Conservation (phyloP, 2,329 filamentous ascomycete genomes). For the Cordyceps pruinosa region DNA sequence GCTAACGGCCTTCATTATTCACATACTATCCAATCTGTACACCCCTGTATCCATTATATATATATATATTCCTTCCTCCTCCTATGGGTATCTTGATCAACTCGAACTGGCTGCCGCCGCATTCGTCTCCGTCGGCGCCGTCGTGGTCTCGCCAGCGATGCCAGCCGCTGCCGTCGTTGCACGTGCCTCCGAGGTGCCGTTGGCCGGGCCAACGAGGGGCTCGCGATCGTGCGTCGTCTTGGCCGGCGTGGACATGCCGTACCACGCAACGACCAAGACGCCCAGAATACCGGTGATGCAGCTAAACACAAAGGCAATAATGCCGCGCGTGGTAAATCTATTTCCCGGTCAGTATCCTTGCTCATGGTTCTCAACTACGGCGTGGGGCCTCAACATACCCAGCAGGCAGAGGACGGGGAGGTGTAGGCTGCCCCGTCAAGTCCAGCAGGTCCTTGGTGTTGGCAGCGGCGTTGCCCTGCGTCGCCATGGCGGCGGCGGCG, state of each 20-base stretch:
- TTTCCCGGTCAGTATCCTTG: constrained; percentile 1
- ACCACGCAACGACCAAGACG: constrained; percentile 59
- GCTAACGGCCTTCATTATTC: neutral
- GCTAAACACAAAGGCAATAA: constrained; percentile 69
- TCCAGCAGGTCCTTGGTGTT: constrained; percentile 60
- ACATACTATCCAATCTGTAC: neutral
- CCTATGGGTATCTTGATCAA: constrained; percentile 6
- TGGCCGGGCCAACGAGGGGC: neutral
- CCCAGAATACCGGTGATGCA: constrained; percentile 62
- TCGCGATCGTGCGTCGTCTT: neutral
- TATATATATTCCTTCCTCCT: neutral
- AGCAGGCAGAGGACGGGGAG: constrained; percentile 49
- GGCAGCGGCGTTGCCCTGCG: constrained; percentile 65
- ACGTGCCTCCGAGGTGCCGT: neutral
- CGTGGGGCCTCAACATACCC: constrained; percentile 47
- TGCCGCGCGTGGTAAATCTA: constrained; percentile 62
- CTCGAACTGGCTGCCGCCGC: neutral
- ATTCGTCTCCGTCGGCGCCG: neutral
- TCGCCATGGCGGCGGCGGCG: constrained; percentile 41
- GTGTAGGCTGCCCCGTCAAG: constrained; percentile 51
- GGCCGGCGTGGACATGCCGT: constrained; percentile 40
- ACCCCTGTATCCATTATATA: neutral
- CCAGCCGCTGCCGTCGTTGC: neutral
- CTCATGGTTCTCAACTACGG: neutral
- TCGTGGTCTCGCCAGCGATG: neutral